A percentile compares a stretch with the other conserved stretches of the same genome.
phyloP scores from a whole-genome alignment of 129 eudicot genomes.

The Glebionis coronaria region DNA sequence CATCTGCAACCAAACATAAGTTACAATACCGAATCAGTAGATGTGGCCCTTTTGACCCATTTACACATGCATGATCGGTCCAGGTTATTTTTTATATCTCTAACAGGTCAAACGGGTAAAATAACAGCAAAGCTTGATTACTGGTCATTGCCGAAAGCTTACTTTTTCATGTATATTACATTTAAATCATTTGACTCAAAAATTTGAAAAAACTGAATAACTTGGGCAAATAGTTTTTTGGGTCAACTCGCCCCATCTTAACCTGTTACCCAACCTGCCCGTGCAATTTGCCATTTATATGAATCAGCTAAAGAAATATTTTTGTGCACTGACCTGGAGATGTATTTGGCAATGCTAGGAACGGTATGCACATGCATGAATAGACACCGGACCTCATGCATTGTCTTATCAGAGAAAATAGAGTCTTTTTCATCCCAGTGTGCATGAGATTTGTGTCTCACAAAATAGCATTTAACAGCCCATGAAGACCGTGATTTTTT shows the following conservation, averaged over 20 bases:
- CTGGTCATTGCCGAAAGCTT: no score
- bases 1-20: slow-evolving; percentile 43
- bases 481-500: slow-evolving; percentile 32
- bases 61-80: no score
- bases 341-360: slow-evolving; percentile 59
- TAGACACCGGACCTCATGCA: slow-evolving; percentile 55
- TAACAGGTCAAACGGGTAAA: neutral
- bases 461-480: slow-evolving; percentile 57
- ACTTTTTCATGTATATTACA: no score
- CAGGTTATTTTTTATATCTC: slow-evolving; percentile 1
- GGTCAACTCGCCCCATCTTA: slow-evolving; percentile 1
- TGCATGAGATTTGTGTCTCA: slow-evolving; percentile 40
- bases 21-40: neutral
- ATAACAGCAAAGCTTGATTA: no score
- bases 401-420: slow-evolving; percentile 30
- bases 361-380: slow-evolving; percentile 76
- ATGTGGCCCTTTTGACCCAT: neutral
- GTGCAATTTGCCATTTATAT: no score
- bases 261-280: neutral
- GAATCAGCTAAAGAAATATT: no score
- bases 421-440: slow-evolving; percentile 26
- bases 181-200: no score
- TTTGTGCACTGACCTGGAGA: slow-evolving; percentile 53
- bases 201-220: neutral
- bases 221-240: neutral